These are phyloP conservation scores for Apophysomyces sp. DNA, from an alignment of 371 early-diverging fungal genomes.

Conservation along the genomic window DNA sequence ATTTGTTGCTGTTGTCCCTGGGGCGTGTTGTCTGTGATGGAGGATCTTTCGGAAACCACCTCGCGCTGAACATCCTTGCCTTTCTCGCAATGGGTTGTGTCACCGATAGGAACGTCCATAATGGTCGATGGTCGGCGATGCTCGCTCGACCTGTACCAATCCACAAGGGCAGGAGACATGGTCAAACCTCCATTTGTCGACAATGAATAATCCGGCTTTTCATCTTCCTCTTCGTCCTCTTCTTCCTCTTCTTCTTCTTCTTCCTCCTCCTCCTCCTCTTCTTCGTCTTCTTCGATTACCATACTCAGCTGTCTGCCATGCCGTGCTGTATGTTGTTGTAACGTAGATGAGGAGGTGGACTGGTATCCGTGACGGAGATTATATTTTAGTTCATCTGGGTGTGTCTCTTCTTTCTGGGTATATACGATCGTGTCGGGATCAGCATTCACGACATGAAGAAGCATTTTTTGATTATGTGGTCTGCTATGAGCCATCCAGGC, in stretches of 20 bases:
- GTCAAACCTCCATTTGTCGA: slow-evolving; percentile 10
- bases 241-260: slow-evolving; percentile 1
- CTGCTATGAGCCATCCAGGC: slow-evolving; percentile 42
- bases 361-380: slow-evolving; percentile 5
- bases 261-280: slow-evolving; percentile 3
- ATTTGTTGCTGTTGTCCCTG: neutral
- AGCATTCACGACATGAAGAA: slow-evolving; percentile 28
- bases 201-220: neutral
- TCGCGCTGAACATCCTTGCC: neutral
- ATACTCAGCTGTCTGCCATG: slow-evolving; percentile 11
- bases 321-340: slow-evolving; percentile 9
- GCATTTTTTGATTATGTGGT: slow-evolving; percentile 12
- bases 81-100: slow-evolving; percentile 4
- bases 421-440: slow-evolving; percentile 5
- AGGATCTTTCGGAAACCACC: neutral
- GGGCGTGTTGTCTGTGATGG: no score
- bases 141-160: slow-evolving; percentile 37
- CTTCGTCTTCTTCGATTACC: neutral
- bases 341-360: neutral
- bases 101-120: slow-evolving; percentile 5
- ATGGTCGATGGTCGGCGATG: slow-evolving; percentile 7
- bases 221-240: neutral
- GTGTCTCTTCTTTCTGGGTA: slow-evolving; percentile 2
- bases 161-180: slow-evolving; percentile 34
- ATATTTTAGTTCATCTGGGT: slow-evolving; percentile 8